phyloP scores from a whole-genome alignment of 164 flowering plant genomes.

The Tinospora cordifolia region DNA sequence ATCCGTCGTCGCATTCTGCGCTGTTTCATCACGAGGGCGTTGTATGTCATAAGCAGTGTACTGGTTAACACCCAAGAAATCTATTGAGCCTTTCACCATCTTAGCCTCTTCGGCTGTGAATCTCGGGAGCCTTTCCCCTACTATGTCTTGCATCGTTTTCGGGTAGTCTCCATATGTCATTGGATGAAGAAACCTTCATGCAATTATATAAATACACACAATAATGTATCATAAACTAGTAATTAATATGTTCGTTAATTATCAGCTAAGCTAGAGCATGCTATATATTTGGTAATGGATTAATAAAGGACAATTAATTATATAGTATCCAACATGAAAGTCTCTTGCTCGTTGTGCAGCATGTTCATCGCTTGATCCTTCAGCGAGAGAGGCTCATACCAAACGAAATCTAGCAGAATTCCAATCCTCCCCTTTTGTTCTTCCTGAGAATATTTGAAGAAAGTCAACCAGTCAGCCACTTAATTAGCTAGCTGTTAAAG shows the following conservation, averaged over 20 bases:
- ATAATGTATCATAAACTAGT: no score
- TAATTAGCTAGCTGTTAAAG: no score
- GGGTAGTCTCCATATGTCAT: conserved; percentile 10
- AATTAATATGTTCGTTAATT: no score
- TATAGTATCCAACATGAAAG: conserved; percentile 71
- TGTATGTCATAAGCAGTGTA: conserved; percentile 6
- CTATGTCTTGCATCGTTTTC: conserved; percentile 2
- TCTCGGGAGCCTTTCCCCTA: conserved; percentile 8
- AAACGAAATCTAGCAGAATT: conserved; percentile 9
- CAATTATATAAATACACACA: no score
- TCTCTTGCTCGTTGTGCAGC: conserved; percentile 36
- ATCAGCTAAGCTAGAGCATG: background rate
- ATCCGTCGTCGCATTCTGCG: background rate
- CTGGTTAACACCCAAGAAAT: conserved; percentile 6
- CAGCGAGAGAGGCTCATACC: conserved; percentile 6
- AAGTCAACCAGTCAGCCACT: no score
- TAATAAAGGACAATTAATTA: background rate
- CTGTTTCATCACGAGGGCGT: background rate
- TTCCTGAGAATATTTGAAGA: no score
- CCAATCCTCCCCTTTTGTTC: conserved; percentile 41
- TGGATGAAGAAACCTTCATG: conserved; percentile 13
- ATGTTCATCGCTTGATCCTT: background rate
- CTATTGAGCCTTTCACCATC: conserved; percentile 8
- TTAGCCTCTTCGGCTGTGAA: conserved; percentile 1
- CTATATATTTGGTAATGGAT: no score